Percentiles rank a stretch among this genome's conserved stretches.
Evolutionary conservation across 352 stramenopile species (phyloP).

Genomic region (Halophytophthora polymorphica): DNA sequence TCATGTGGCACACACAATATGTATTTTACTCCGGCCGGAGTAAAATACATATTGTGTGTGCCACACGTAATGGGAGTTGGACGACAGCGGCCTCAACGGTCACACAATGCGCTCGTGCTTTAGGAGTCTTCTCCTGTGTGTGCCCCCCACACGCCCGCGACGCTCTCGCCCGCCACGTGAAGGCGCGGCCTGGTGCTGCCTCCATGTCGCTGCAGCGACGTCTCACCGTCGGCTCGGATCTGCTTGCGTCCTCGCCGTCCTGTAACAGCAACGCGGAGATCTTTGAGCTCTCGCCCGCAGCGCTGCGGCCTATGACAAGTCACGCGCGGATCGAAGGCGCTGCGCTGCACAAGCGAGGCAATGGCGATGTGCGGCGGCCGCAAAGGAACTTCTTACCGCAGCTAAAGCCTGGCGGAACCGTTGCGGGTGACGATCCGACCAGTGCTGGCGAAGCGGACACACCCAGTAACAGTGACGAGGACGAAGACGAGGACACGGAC

Average conservation of each 20-base stretch:
- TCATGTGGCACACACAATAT: no score
- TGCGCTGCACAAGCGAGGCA: slow-evolving; percentile 16
- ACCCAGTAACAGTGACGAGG: slow-evolving; percentile 1
- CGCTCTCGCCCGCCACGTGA: background rate
- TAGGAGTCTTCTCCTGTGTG: no score
- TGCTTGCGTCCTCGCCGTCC: slow-evolving; percentile 2
- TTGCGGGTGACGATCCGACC: background rate
- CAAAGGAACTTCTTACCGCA: slow-evolving; percentile 25
- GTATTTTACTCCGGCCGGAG: no score
- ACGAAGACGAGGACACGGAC: slow-evolving; percentile 27
- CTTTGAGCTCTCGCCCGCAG: slow-evolving; percentile 19
- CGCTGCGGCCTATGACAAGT: slow-evolving; percentile 26
- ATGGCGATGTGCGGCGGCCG: slow-evolving; percentile 9
- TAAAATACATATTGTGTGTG: no score
- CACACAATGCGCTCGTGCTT: no score
- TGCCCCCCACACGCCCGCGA: background rate
- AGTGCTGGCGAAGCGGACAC: background rate
- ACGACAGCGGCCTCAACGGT: no score
- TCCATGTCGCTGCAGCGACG: slow-evolving; percentile 16
- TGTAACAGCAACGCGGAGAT: slow-evolving; percentile 15
- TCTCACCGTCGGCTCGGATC: slow-evolving; percentile 2
- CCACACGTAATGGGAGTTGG: no score
- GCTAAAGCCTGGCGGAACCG: slow-evolving; percentile 1
- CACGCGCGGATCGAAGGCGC: slow-evolving; percentile 32
- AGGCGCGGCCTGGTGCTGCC: slow-evolving; percentile 4